These are phyloP conservation scores for Cyanidium caldarium DNA, from an alignment of 23 red algal genomes.

Conservation along the genomic window DNA sequence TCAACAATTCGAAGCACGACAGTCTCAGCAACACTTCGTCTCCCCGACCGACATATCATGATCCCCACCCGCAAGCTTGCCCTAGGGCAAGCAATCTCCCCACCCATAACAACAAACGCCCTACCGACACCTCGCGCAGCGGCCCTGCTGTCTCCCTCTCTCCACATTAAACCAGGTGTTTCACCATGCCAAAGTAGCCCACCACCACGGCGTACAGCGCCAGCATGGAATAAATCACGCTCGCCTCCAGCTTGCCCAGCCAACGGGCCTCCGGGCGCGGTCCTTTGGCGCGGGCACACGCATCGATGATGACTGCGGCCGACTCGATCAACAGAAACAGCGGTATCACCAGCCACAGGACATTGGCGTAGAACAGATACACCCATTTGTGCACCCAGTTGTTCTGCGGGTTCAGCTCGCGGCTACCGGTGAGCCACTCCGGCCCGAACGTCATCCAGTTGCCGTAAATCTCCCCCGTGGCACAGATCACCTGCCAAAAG, in stretches of 20 bases:
- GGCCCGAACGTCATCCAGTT: conserved; percentile 28
- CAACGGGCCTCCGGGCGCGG: not conserved
- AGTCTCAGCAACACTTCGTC: no score
- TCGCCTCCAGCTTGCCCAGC: not conserved
- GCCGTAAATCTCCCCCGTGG: conserved; percentile 15
- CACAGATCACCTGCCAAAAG: conserved; percentile 16
- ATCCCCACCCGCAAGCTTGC: no score
- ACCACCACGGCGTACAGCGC: not conserved
- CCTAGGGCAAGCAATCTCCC: no score
- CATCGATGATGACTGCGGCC: conserved; percentile 7
- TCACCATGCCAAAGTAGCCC: not conserved
- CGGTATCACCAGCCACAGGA: conserved; percentile 20
- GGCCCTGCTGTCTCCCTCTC: not conserved
- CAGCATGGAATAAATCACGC: not conserved
- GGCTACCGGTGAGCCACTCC: conserved; percentile 12
- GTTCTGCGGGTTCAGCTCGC: conserved; percentile 19
- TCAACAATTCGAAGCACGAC: no score
- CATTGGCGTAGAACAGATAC: conserved; percentile 17
- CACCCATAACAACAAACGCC: not conserved
- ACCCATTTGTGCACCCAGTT: conserved; percentile 26
- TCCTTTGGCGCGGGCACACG: conserved; percentile 1
- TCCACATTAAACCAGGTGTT: not conserved
- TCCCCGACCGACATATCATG: no score
- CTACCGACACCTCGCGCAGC: not conserved
- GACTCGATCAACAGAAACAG: conserved; percentile 10